A percentile compares a stretch with the other conserved stretches of the same genome.
phyloP scores from a whole-genome alignment of 768 basidiomycete genomes.

The Gymnopilus junonius region DNA sequence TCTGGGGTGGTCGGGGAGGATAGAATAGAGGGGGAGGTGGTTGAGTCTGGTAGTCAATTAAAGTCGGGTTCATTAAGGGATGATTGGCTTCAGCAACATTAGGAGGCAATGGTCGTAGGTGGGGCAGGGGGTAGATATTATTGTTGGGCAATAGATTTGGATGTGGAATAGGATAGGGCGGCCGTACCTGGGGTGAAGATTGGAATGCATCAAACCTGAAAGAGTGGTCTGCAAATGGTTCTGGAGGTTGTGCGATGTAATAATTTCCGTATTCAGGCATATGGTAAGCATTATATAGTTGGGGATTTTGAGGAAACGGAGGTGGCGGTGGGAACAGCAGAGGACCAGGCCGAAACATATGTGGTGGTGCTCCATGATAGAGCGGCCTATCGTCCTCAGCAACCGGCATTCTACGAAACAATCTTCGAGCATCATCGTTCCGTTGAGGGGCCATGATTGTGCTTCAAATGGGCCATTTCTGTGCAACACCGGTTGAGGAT shows the following conservation, averaged over 20 bases:
- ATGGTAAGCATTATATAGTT: slow-evolving; percentile 52
- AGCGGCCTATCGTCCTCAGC: slow-evolving; percentile 23
- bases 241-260: slow-evolving; percentile 56
- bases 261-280: slow-evolving; percentile 59
- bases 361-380: slow-evolving; percentile 11
- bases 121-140: background rate
- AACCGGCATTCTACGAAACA: slow-evolving; percentile 26
- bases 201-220: slow-evolving; percentile 49
- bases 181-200: background rate
- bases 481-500: background rate
- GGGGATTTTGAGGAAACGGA: slow-evolving; percentile 41
- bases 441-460: background rate
- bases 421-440: background rate
- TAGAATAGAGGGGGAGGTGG: background rate
- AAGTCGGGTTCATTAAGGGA: background rate
- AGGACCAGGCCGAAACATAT: slow-evolving; percentile 5
- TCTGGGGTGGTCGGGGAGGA: background rate
- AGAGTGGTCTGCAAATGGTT: slow-evolving; percentile 57
- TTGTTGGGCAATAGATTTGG: background rate
- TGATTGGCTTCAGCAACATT: background rate
- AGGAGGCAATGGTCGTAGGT: background rate
- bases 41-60: background rate
- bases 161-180: slow-evolving; percentile 4
- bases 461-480: background rate
- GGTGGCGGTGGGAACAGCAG: slow-evolving; percentile 28